phyloP scores from a whole-genome alignment of 495 filamentous ascomycete genomes.

The Neurospora sublineolata region DNA sequence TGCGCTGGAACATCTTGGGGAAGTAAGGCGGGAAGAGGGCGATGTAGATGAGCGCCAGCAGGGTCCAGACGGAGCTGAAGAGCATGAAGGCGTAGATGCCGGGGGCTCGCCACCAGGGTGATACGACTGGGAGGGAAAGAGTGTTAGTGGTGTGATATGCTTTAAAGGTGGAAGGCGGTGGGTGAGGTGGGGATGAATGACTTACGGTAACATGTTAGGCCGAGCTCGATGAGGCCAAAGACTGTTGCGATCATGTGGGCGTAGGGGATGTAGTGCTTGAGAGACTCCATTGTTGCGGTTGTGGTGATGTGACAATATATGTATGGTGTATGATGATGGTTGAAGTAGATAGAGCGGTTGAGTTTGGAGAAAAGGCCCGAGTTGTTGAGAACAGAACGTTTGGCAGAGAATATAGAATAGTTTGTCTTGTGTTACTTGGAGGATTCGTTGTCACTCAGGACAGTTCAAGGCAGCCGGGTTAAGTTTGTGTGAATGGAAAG shows the following conservation, averaged over 20 bases:
- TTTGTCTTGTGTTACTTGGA: neutral
- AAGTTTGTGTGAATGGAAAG: neutral
- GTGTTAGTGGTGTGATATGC: conserved; percentile 8
- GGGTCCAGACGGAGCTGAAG: conserved; percentile 61
- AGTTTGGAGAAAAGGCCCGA: neutral
- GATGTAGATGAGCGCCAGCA: conserved; percentile 58
- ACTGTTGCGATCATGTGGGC: conserved; percentile 53
- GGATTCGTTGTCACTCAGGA: neutral
- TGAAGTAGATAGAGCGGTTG: neutral
- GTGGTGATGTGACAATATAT: neutral
- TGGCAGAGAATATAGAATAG: neutral
- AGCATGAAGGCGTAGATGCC: conserved; percentile 56
- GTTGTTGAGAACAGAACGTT: neutral
- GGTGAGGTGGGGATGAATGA: conserved; percentile 4
- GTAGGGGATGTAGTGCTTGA: conserved; percentile 40
- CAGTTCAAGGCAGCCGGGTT: neutral
- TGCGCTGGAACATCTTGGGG: conserved; percentile 45
- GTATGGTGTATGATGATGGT: neutral
- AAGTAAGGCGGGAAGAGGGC: conserved; percentile 49
- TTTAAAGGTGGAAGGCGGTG: neutral
- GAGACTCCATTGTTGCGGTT: neutral
- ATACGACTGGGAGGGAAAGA: conserved; percentile 19
- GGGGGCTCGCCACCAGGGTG: conserved; percentile 25
- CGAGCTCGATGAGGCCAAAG: conserved; percentile 61
- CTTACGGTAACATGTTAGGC: conserved; percentile 59